Conservation (phyloP, 306 rosid genomes). For the barrel medic (Medicago truncatula) region MtrunA17r5.0-ANR NC_053046.1:24974501-24975000, state of each 20-base stretch:
- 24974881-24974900: constrained; percentile 42
- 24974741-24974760: constrained; percentile 36
- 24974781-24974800: constrained; percentile 44
- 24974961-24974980: not conserved
- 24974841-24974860: constrained; percentile 49
- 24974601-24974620: not conserved
- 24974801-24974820: constrained; percentile 45
- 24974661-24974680: constrained; percentile 5
- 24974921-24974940: constrained; percentile 44
- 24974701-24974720: constrained; percentile 17
- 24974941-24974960: constrained; percentile 45
- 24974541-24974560: too few relatives aligned
- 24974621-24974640: constrained; percentile 39
- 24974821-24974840: constrained; percentile 41
- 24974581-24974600: not conserved
- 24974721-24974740: constrained; percentile 37
- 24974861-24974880: constrained; percentile 47
- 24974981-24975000: too few relatives aligned
- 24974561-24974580: too few relatives aligned
- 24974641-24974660: constrained; percentile 38
- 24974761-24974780: constrained; percentile 48
- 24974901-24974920: constrained; percentile 40
- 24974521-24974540: too few relatives aligned
- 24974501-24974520: not conserved
- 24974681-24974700: constrained; percentile 39